Conservation (phyloP, 176 grass and related monocot genomes). For the Carex myosuroides region DNA sequence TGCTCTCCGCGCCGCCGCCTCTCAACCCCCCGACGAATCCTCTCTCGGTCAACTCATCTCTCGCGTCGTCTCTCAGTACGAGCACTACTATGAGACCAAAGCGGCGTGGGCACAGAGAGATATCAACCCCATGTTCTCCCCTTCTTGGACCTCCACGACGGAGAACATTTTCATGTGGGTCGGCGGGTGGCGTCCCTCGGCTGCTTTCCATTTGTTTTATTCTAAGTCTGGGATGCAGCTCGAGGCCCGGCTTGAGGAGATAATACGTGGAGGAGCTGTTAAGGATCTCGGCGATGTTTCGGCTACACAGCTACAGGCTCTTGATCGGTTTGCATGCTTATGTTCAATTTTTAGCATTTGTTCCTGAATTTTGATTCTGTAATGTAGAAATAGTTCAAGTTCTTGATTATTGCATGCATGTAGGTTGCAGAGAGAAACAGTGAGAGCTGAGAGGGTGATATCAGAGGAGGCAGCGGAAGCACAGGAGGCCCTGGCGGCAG, state of each 20-base stretch:
- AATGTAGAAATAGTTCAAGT: neutral
- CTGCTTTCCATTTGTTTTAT: constrained; percentile 16
- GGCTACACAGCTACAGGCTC: neutral
- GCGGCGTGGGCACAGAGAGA: neutral
- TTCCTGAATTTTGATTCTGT: neutral
- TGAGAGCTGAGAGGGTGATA: constrained; percentile 3
- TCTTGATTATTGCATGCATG: neutral
- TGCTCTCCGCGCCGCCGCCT: neutral
- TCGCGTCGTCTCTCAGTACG: neutral
- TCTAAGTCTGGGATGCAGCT: constrained; percentile 23
- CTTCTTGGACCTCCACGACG: constrained; percentile 18
- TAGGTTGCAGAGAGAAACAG: constrained; percentile 21
- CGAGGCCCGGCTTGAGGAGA: constrained; percentile 8
- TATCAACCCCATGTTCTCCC: constrained; percentile 9
- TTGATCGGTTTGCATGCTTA: neutral
- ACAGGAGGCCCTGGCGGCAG: constrained; percentile 6
- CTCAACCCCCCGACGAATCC: neutral
- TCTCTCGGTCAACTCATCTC: neutral
- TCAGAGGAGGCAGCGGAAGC: constrained; percentile 20
- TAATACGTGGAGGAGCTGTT: neutral
- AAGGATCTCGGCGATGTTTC: constrained; percentile 15
- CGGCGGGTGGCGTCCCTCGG: constrained; percentile 12
- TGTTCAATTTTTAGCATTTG: neutral
- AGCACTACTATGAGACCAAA: constrained; percentile 14
- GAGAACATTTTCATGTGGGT: constrained; percentile 26